phyloP scores from a whole-genome alignment of 345 rosid genomes.

The Eucalyptus pauciflora region DNA sequence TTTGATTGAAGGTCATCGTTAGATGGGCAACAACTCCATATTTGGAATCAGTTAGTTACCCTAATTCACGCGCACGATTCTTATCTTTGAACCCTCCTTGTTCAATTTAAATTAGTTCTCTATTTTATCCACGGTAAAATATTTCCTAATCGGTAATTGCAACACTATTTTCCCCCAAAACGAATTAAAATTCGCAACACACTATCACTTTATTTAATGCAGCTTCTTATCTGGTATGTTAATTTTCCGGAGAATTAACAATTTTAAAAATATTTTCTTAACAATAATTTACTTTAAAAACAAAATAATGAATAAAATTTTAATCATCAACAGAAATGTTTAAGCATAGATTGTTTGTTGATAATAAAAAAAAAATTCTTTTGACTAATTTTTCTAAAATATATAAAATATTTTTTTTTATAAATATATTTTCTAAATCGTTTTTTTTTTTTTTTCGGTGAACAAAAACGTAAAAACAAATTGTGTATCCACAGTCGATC shows the following conservation, averaged over 20 bases:
- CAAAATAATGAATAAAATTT: neutral
- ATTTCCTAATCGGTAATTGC: neutral
- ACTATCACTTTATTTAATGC: neutral
- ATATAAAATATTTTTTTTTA: too few species aligned
- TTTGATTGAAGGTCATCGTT: too few species aligned
- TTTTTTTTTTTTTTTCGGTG: neutral
- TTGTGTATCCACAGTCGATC: neutral
- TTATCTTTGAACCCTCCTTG: too few species aligned
- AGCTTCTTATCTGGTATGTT: neutral
- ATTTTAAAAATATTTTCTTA: neutral
- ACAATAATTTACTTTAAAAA: neutral
- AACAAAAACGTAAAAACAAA: neutral
- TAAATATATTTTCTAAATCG: fast-evolving
- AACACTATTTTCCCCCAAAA: neutral
- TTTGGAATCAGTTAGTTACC: too few species aligned
- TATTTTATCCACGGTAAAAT: too few species aligned
- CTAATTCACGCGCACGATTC: too few species aligned
- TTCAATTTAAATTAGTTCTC: too few species aligned
- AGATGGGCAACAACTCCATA: too few species aligned
- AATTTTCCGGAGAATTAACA: neutral
- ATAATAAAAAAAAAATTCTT: neutral
- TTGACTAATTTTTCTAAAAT: too few species aligned
- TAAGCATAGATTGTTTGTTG: neutral
- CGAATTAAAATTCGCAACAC: neutral
- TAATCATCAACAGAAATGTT: neutral